Conservation (phyloP, 768 basidiomycete genomes). For the Phylloporus arenicola region DNA sequence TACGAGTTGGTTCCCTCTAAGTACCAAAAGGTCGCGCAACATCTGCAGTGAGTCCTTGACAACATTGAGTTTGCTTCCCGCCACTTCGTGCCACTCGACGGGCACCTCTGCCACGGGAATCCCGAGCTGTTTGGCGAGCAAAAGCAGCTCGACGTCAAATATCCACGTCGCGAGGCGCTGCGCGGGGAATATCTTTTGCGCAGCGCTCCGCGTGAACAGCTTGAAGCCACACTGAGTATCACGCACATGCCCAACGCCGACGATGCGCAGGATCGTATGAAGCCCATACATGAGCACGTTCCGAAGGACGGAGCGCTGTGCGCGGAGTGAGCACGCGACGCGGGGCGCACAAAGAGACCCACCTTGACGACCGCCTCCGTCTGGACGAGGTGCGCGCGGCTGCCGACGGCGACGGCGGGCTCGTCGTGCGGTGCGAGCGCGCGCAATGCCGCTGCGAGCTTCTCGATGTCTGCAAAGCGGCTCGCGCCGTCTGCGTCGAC, state of each 20-base stretch:
- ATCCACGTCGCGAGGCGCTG: constrained; percentile 92
- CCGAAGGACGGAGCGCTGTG: constrained; percentile 78
- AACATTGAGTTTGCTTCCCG: constrained; percentile 87
- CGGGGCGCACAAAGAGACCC: constrained; percentile 8
- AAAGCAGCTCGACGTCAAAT: constrained; percentile 90
- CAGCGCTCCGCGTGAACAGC: constrained; percentile 80
- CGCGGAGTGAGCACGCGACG: neutral
- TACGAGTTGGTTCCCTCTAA: constrained; percentile 73
- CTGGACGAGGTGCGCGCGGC: constrained; percentile 86
- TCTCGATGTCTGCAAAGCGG: constrained; percentile 75
- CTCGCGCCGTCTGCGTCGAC: constrained; percentile 95
- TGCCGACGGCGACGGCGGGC: constrained; percentile 74
- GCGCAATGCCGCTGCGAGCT: constrained; percentile 76
- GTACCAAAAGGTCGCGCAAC: constrained; percentile 79
- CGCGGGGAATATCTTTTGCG: constrained; percentile 75
- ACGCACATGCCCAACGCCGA: constrained; percentile 85
- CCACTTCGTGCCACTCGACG: constrained; percentile 90
- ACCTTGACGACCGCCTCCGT: constrained; percentile 95
- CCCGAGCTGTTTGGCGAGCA: constrained; percentile 71
- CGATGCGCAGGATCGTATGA: constrained; percentile 81
- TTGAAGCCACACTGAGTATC: constrained; percentile 99
- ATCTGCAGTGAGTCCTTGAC: constrained; percentile 83
- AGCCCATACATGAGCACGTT: constrained; percentile 94
- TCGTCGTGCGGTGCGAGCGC: constrained; percentile 42
- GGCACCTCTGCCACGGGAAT: constrained; percentile 85